A percentile compares a stretch with the other conserved stretches of the same genome.
Evolutionary conservation across 352 stramenopile species (phyloP).

Genomic region (Phytophthora ohioensis): DNA sequence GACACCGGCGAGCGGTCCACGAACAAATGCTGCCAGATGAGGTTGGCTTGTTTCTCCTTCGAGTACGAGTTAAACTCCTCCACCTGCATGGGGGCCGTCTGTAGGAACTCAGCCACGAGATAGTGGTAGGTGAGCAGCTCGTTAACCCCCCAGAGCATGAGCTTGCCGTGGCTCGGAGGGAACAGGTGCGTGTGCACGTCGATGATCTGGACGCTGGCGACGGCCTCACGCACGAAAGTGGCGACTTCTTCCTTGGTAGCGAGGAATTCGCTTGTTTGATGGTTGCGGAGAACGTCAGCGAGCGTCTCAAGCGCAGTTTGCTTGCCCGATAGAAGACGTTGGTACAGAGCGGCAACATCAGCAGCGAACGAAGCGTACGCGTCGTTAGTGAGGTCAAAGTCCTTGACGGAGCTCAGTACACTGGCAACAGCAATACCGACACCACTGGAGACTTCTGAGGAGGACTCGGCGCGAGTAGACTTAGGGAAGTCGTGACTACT

Average conservation of each 20-base stretch:
- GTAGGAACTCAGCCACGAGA: conserved; percentile 94
- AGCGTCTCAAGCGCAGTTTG: conserved; percentile 48
- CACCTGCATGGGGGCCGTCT: conserved; percentile 80
- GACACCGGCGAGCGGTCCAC: conserved; percentile 88
- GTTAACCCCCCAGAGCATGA: conserved; percentile 95
- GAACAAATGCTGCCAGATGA: conserved; percentile 94
- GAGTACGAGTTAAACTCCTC: conserved; percentile 84
- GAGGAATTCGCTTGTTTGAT: conserved; percentile 52
- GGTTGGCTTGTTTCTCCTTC: conserved; percentile 82
- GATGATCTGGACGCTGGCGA: conserved; percentile 49
- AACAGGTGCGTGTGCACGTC: conserved; percentile 94
- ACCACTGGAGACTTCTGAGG: conserved; percentile 39
- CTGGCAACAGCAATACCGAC: conserved; percentile 52
- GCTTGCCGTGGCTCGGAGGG: conserved; percentile 86
- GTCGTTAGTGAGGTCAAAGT: conserved; percentile 53
- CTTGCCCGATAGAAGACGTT: conserved; percentile 57
- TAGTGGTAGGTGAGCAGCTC: conserved; percentile 97
- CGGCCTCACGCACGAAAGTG: conserved; percentile 48
- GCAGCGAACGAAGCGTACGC: conserved; percentile 50
- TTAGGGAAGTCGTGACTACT: conserved; percentile 48
- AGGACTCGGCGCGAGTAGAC: conserved; percentile 38
- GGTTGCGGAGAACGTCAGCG: conserved; percentile 46
- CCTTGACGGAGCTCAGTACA: conserved; percentile 49
- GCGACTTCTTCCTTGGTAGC: conserved; percentile 37
- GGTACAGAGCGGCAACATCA: conserved; percentile 61